Conservation (phyloP, 179 eudicot species). For the Nepenthes alata region DNA sequence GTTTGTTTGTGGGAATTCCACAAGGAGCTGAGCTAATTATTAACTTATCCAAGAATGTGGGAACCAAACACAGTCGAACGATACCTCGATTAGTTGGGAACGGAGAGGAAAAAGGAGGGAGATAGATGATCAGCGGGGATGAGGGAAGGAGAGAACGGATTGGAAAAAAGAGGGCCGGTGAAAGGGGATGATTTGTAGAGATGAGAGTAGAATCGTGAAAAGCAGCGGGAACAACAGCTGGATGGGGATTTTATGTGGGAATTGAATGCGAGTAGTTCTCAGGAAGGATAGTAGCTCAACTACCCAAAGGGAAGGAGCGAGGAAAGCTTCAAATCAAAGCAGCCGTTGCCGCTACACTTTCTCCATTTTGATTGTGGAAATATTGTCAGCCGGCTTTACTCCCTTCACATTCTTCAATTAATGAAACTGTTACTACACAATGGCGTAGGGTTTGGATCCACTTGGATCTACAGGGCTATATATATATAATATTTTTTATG, state of each 20-base stretch:
- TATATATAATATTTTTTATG: no score
- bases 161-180: background rate
- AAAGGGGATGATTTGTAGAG: conserved; percentile 6
- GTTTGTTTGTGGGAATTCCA: background rate
- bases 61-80: background rate
- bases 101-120: background rate
- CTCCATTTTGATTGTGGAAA: no score
- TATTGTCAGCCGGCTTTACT: no score
- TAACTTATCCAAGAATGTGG: background rate
- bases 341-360: no score
- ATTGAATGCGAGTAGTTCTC: conserved; percentile 33
- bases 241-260: conserved; percentile 8
- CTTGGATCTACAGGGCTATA: no score
- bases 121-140: background rate
- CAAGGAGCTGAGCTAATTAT: conserved; percentile 5
- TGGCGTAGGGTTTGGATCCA: no score
- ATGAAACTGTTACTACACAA: no score
- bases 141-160: background rate
- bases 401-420: no score
- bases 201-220: background rate
- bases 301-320: conserved; percentile 10
- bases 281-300: conserved; percentile 38
- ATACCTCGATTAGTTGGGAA: background rate
- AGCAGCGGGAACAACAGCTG: conserved; percentile 7
- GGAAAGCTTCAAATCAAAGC: background rate